Percentiles rank a stretch among this genome's conserved stretches.
Conservation (phyloP, 2,329 filamentous ascomycete species). For the Parascedosporium putredinis region DNA sequence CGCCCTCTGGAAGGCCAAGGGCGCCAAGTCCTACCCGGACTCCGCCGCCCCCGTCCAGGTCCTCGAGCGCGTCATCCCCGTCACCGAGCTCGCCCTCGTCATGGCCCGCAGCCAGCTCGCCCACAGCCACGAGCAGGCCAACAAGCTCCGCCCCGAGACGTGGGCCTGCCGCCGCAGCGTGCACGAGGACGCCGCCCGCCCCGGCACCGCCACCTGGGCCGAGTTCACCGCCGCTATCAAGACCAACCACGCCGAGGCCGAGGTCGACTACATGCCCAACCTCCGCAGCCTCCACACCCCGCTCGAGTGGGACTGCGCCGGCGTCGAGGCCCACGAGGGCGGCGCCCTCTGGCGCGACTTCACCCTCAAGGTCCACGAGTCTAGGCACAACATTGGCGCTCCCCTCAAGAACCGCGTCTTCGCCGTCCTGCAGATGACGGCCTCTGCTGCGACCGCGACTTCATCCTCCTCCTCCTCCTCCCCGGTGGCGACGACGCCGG, state of each 20-base stretch:
- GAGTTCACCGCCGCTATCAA: conserved; percentile 55
- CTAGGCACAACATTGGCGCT: conserved; percentile 51
- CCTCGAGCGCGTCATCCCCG: conserved; percentile 37
- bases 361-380: conserved; percentile 47
- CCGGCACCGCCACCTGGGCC: conserved; percentile 48
- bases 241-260: conserved; percentile 30
- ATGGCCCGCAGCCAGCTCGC: conserved; percentile 22
- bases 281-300: conserved; percentile 24
- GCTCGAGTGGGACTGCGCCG: conserved; percentile 31
- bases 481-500: conserved; percentile 22
- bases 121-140: conserved; percentile 12
- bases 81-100: conserved; percentile 29
- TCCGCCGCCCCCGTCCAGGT: conserved; percentile 42
- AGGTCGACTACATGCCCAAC: conserved; percentile 28
- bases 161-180: conserved; percentile 56
- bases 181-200: conserved; percentile 41
- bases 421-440: conserved; percentile 52
- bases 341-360: conserved; percentile 35
- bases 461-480: conserved; percentile 48
- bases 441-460: conserved; percentile 32
- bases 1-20: conserved; percentile 38
- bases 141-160: conserved; percentile 30
- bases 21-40: conserved; percentile 35
- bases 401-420: conserved; percentile 57
- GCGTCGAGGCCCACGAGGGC: conserved; percentile 26